Conservation (phyloP, 805 yeast genomes). For the Hanseniaspora lachancei region DNA sequence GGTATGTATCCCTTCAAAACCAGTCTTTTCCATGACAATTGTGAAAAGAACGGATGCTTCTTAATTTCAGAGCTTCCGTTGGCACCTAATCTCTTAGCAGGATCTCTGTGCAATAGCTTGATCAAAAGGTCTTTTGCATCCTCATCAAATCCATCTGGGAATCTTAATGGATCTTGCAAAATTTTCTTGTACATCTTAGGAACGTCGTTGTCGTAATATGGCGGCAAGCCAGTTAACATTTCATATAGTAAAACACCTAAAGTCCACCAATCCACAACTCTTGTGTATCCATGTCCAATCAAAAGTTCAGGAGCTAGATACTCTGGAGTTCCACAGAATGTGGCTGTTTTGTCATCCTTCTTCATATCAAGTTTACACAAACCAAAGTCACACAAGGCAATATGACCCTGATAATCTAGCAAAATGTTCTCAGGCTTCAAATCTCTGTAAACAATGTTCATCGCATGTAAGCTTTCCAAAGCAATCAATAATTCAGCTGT, state of each 20-base stretch:
- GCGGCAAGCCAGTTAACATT: constrained; percentile 94
- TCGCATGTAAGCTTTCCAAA: constrained; percentile 76
- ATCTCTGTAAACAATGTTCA: constrained; percentile 89
- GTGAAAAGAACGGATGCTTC: constrained; percentile 71
- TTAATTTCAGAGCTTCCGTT: constrained; percentile 78
- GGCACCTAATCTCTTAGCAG: constrained; percentile 59
- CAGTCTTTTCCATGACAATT: constrained; percentile 79
- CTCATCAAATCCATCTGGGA: constrained; percentile 76
- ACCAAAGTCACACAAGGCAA: constrained; percentile 95
- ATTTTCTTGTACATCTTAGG: constrained; percentile 90
- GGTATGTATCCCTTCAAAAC: constrained; percentile 81
- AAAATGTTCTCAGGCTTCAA: constrained; percentile 91
- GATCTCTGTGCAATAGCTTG: constrained; percentile 73
- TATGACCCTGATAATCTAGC: constrained; percentile 92
- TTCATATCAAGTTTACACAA: constrained; percentile 91
- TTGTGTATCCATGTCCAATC: constrained; percentile 84
- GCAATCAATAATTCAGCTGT: constrained; percentile 91
- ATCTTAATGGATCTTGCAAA: constrained; percentile 71
- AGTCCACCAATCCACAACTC: constrained; percentile 98
- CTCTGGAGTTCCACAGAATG: constrained; percentile 97
- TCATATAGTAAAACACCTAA: constrained; percentile 85
- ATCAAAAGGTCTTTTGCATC: constrained; percentile 72
- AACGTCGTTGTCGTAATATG: constrained; percentile 89
- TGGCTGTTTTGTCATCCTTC: constrained; percentile 71
- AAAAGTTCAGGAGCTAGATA: constrained; percentile 90